Base-by-base conservation (phyloP, 176 grass and related monocot genomes). In the Hsuehochloa calcarea region DNA sequence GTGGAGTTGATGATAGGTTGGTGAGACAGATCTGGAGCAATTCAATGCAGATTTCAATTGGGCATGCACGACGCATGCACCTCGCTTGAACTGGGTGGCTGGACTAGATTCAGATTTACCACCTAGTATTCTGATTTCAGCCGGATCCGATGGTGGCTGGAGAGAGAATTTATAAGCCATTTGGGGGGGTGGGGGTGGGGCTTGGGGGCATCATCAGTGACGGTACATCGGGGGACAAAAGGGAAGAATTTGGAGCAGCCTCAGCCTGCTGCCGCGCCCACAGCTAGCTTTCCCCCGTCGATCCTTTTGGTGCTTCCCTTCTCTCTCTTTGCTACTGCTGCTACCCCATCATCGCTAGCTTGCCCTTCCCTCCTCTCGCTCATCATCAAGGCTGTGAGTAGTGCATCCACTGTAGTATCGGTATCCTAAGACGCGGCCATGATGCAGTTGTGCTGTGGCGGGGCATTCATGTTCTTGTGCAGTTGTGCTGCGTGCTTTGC, bases 151-250 rank as follows among this genome's bases (percentile, higher is more conserved):
- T 67, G 84, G 64, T 62, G 15, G 9, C 44, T 3, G 0, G 2
- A 34, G n/a, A 8, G 74, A 15, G 68, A 54, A 86, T 88, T 84
- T 87, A 80, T 65, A 72, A 88, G 49, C 27, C 46, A 60, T 54
- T 15, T n/a, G 26, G 47, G 26, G 47, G 40, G 34, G 80, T 87
- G 89, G 86, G 89, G 61, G 82, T 80, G 67, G 76, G 83, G 61
- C 85, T 80, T 61, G 76, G 83, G 20, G 5, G 80, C 84, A 91
- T 78, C 89, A 94, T 89, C 80, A 85, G 65, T 83, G 85, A 68
- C 64, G 85, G 73, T 83, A 45, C 72, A 77, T 88, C 82, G 71
- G 85, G 75, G 80, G 88, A 93, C 91, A 93, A 71, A 93, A 93
- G 68, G 82, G 68, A 64, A 78, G 78, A 77, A 93, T 82, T 86